Evolutionary conservation across 768 basidiomycete species (phyloP), one percentile per base, ranked within the genome.

Genomic region (Suillus variegatus): DNA sequence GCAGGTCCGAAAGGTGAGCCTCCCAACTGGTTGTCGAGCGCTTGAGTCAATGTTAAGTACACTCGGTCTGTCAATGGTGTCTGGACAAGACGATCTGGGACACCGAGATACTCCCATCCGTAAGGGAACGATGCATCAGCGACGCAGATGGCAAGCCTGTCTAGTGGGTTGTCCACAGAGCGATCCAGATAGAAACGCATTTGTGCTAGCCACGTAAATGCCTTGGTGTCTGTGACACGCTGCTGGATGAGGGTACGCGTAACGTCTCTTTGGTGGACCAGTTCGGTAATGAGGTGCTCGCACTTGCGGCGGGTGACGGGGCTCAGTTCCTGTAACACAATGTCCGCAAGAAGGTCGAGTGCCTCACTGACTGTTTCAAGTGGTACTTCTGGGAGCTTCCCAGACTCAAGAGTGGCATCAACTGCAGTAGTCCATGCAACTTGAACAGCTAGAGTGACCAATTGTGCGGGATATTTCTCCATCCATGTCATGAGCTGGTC

Each of bases 1-100:
- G 97, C 97, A 60, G 97, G 97, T 20, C 97, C 97, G 75, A 99
- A 99, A 4, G 97, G 97, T 41, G 97, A 90, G 28, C 97, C 97
- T 71, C 97, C 97, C 16, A 99, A 87, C 72, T 99, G 95, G 69
- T 88, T 93, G 74, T 96, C 90, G 64, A 99, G 82, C 6, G 97
- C 97, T 74, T 99, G 97, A 0, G 97, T 98, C 60, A 99, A 78
- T 0, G 97, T 99, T 60, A 99, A 85, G 78, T 99, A 99, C 62
- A 97, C 97, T 63, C 94, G 86, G 76, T 99, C 97, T 20, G 97
- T 99, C 64, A 99, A 84, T 0, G 97, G 97, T 2, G 97, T 99
- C 77, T 99, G 97, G 25, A 99, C 97, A 47, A 99, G 88, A 67
- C 95, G 89, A 77, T 99, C 97, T 1, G 95, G 90, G 25, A 99